Conservation (phyloP, 306 rosid species). For the Quercus glauca region DNA sequence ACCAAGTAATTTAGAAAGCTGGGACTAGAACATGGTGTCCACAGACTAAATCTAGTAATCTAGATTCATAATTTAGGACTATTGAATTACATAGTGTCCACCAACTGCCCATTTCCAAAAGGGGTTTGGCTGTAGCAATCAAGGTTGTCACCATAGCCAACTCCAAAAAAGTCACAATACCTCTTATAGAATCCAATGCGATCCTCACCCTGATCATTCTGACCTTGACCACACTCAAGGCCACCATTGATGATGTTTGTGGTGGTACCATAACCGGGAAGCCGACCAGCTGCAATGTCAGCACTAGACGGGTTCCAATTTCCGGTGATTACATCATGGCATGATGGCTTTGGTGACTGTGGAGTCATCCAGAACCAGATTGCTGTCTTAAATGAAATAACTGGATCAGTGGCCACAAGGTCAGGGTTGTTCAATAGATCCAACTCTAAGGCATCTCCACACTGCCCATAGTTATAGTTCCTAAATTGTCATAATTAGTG, state of each 20-base stretch:
- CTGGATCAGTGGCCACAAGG: slow-evolving; percentile 42
- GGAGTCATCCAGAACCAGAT: slow-evolving; percentile 84
- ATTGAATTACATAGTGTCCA: slow-evolving; percentile 10
- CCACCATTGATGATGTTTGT: slow-evolving; percentile 50
- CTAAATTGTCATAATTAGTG: slow-evolving; percentile 10
- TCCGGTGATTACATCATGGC: slow-evolving; percentile 57
- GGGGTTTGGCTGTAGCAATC: slow-evolving; percentile 38
- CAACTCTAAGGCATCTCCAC: slow-evolving; percentile 33
- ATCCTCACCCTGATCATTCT: slow-evolving; percentile 14
- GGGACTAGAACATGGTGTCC: too few species aligned
- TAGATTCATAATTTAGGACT: neutral
- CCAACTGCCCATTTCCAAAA: neutral
- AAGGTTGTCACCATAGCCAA: slow-evolving; percentile 28
- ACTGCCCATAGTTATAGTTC: slow-evolving; percentile 61
- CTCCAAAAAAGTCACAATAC: slow-evolving; percentile 37
- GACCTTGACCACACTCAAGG: slow-evolving; percentile 34
- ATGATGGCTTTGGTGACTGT: slow-evolving; percentile 63
- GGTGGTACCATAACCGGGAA: slow-evolving; percentile 35
- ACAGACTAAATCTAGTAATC: too few species aligned
- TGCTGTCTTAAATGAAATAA: slow-evolving; percentile 56
- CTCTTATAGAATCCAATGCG: slow-evolving; percentile 44
- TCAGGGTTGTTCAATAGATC: slow-evolving; percentile 52
- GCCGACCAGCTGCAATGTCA: slow-evolving; percentile 33
- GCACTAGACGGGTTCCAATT: slow-evolving; percentile 47
- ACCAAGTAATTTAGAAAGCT: neutral